Evolutionary conservation across 1,284 basidiomycete genomes (phyloP), one percentile per base, ranked within the genome.

Genomic region (Cutaneotrichosporon daszewskae): DNA sequence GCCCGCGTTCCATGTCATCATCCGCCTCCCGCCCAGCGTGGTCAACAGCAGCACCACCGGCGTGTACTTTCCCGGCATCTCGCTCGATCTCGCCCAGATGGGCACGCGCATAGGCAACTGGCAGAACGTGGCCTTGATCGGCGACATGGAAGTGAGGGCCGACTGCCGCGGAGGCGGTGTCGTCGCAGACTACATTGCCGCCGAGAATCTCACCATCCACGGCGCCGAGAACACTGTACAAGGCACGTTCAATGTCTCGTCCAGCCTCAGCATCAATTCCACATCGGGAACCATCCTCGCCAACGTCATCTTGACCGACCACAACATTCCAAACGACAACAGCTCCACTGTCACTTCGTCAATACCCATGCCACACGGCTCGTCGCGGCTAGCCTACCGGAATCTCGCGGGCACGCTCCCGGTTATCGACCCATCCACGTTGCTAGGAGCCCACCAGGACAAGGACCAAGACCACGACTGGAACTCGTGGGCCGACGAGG

Each of bases 201-300:
- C 60, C 16, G 42, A 59, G 17, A 49, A 41, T 20, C 54, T 60
- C n/a, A 49, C 47, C 17, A 51, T 70, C 22, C 28, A 48, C 16
- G 57, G 64, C 5, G 51, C 45, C 27, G 54, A 59, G 20, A 63
- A 61, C 22, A 54, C 58, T 10, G 57, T 72, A 4, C 55, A 51
- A 35, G 70, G 70, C 5, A 57, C 45, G 19, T 71, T 60, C 46
- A 72, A 72, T 50, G 54, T 70, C 6, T 62, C 65, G 7, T 40
- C 60, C 17, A 45, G 46, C n/a, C 41, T 72, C 19, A 51, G 29
- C 25, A 52, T 70, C 43, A 72, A 68, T 44, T 59, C 63, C 7
- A 64, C 66, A 1, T 61, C 57, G 14, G 64, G 59, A 13, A 51
- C 58, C 1, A 66, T 68, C 45, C 17, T 57, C 9, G 61, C 64